Evolutionary conservation across 352 stramenopile genomes (phyloP).

Genomic region (Thalassiosira delicatula): DNA sequence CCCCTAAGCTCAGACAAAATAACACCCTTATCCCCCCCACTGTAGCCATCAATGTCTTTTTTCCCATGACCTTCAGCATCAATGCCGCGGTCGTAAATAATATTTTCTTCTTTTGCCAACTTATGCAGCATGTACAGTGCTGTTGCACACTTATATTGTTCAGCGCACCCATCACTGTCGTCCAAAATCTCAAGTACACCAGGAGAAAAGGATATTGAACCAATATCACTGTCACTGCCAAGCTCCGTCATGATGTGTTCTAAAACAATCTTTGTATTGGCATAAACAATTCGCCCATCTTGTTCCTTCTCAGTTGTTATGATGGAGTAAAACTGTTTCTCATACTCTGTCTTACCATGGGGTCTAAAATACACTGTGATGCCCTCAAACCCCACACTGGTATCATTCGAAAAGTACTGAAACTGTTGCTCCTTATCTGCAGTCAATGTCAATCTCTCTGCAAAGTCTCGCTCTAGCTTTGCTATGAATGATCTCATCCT

Average conservation of each 20-base stretch:
- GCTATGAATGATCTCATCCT: background rate
- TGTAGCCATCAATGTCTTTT: background rate
- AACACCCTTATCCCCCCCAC: background rate
- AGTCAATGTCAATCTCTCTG: background rate
- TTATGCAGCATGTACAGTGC: constrained; percentile 2
- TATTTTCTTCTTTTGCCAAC: background rate
- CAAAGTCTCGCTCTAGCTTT: background rate
- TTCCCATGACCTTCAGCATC: constrained; percentile 13
- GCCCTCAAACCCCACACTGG: background rate
- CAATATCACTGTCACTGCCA: background rate
- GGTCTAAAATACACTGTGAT: constrained; percentile 5
- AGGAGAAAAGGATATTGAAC: background rate
- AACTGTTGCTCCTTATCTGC: constrained; percentile 1
- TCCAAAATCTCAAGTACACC: background rate
- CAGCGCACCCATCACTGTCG: background rate
- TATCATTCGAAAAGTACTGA: constrained; percentile 3
- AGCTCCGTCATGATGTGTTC: background rate
- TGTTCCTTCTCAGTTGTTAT: background rate
- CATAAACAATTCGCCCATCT: constrained; percentile 14
- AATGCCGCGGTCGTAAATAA: constrained; percentile 7
- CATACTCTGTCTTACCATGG: background rate
- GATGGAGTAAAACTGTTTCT: constrained; percentile 1
- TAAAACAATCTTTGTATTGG: constrained; percentile 2
- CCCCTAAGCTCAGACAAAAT: background rate
- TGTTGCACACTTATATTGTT: constrained; percentile 7